Conservation (phyloP, 75 land plant genomes). For the Adiantum capillusveneris region DNA sequence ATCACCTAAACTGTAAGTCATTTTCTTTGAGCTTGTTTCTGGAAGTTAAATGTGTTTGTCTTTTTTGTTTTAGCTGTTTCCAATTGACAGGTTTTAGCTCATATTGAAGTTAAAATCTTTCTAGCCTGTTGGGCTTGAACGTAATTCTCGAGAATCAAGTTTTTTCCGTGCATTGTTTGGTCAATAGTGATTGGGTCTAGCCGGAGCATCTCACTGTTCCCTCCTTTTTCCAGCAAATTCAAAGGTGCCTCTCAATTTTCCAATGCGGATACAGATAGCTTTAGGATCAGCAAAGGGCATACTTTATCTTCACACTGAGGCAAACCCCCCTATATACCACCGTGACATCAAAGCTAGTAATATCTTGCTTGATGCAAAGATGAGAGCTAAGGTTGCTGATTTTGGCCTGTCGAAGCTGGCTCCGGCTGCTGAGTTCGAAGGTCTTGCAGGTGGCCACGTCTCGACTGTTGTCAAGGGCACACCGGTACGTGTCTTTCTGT, state of each 20-base stretch:
- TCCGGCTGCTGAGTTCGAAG: constrained; percentile 51
- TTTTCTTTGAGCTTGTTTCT: too few relatives aligned
- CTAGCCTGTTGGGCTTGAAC: too few relatives aligned
- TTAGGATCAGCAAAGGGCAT: constrained; percentile 55
- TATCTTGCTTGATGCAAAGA: constrained; percentile 57
- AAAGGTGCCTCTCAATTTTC: constrained; percentile 26
- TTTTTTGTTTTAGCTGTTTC: too few relatives aligned
- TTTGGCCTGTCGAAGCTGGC: constrained; percentile 83
- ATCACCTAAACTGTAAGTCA: constrained; percentile 47
- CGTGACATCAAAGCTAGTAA: constrained; percentile 85
- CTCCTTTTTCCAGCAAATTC: not conserved
- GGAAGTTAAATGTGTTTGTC: too few relatives aligned
- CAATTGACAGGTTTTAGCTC: too few relatives aligned
- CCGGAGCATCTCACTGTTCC: too few relatives aligned
- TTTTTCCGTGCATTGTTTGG: too few relatives aligned
- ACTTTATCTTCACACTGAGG: constrained; percentile 72
- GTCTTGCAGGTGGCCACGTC: constrained; percentile 44
- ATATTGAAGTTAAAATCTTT: too few relatives aligned
- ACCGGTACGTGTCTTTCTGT: constrained; percentile 35
- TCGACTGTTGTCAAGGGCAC: constrained; percentile 89
- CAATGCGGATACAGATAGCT: constrained; percentile 48
- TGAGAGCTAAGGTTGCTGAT: constrained; percentile 74
- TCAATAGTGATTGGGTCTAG: too few relatives aligned
- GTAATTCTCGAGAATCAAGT: too few relatives aligned
- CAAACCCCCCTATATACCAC: constrained; percentile 79